Evolutionary conservation across 352 stramenopile species (phyloP).

Genomic region (Pilasporangium apinafurcum): DNA sequence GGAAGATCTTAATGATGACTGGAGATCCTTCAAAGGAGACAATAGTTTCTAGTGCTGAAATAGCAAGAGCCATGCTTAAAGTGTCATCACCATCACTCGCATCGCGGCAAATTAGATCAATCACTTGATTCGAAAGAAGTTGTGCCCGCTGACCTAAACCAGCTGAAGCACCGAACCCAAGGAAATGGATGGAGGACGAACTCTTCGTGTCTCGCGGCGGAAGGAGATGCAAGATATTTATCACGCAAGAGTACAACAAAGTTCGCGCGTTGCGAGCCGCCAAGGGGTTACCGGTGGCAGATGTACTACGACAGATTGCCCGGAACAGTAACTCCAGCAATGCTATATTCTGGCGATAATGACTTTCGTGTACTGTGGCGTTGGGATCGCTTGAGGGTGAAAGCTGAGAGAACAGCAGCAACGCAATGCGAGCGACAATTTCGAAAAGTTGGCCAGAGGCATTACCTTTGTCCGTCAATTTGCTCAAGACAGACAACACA

Average conservation of each 20-base stretch:
- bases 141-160: constrained; percentile 5
- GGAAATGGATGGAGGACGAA: constrained; percentile 1
- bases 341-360: constrained; percentile 23
- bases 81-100: constrained; percentile 73
- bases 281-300: constrained; percentile 58
- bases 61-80: constrained; percentile 74
- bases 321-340: constrained; percentile 65
- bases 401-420: constrained; percentile 57
- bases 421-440: constrained; percentile 55
- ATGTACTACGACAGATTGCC: constrained; percentile 50
- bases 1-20: constrained; percentile 47
- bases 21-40: constrained; percentile 40
- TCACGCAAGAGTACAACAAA: constrained; percentile 69
- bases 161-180: constrained; percentile 2
- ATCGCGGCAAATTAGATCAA: constrained; percentile 69
- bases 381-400: constrained; percentile 10
- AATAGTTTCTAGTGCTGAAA: constrained; percentile 66
- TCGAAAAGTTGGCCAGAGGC: constrained; percentile 71
- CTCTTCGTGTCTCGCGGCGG: constrained; percentile 8
- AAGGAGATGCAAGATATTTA: constrained; percentile 57
- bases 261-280: constrained; percentile 72
- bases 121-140: constrained; percentile 44
- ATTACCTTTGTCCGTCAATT: constrained; percentile 43
- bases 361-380: constrained; percentile 8
- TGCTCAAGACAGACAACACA: constrained; percentile 47